Evolutionary conservation across 2,329 filamentous ascomycete genomes (phyloP).

Genomic region (Aspergillus jensenii): DNA sequence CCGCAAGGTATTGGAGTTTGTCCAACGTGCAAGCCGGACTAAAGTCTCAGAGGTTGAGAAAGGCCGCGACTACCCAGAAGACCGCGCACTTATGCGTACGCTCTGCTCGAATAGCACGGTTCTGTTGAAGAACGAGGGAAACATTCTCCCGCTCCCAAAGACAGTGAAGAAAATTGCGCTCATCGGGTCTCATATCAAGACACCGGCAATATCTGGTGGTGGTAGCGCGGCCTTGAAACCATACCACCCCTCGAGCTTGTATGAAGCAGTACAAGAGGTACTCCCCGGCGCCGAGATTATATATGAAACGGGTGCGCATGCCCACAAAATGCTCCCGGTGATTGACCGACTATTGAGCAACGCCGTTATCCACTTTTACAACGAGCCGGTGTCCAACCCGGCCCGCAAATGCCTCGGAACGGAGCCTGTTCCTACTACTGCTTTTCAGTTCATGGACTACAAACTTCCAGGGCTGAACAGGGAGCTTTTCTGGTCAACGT

Average conservation of each 20-base stretch:
- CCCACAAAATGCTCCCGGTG: constrained; percentile 41
- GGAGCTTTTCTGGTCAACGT: constrained; percentile 20
- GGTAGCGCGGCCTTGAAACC: constrained; percentile 57
- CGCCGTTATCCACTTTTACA: constrained; percentile 54
- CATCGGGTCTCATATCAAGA: constrained; percentile 53
- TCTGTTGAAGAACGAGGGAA: constrained; percentile 67
- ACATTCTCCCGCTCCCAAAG: constrained; percentile 55
- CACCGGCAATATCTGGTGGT: constrained; percentile 54
- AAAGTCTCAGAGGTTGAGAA: constrained; percentile 52
- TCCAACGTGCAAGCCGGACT: constrained; percentile 55
- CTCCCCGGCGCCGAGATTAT: constrained; percentile 25
- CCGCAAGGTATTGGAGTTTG: constrained; percentile 54
- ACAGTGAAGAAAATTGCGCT: constrained; percentile 46
- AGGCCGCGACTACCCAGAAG: constrained; percentile 34
- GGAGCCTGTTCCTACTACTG: constrained; percentile 39
- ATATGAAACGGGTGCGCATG: constrained; percentile 61
- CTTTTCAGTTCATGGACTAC: constrained; percentile 51
- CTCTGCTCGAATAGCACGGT: constrained; percentile 65
- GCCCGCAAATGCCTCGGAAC: constrained; percentile 52
- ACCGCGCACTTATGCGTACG: constrained; percentile 57
- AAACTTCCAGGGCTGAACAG: constrained; percentile 51
- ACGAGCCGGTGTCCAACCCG: constrained; percentile 51
- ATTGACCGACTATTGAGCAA: constrained; percentile 28
- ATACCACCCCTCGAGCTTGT: constrained; percentile 41
- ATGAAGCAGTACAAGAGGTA: constrained; percentile 35